phyloP scores from a whole-genome alignment of 495 filamentous ascomycete genomes.

The Aspergillus conjunctus region DNA sequence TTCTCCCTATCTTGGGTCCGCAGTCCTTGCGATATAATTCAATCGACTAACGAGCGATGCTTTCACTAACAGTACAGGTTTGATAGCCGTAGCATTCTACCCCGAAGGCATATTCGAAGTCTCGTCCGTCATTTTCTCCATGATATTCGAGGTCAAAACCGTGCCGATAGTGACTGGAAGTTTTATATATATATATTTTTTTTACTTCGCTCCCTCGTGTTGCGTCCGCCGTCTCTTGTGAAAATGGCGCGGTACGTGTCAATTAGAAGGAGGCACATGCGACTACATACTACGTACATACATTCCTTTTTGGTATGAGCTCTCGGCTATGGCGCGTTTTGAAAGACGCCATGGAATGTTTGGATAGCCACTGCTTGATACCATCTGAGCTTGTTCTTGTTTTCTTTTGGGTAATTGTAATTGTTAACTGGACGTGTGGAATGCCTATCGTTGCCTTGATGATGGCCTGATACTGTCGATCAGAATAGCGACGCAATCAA shows the following conservation, averaged over 20 bases:
- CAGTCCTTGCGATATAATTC: too few species aligned
- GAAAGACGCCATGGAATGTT: background rate
- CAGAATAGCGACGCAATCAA: background rate
- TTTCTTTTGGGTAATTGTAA: background rate
- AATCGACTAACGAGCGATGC: too few species aligned
- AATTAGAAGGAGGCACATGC: conserved; percentile 53
- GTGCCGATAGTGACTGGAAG: conserved; percentile 44
- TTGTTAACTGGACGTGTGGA: background rate
- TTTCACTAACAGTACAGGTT: too few species aligned
- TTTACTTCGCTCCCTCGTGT: conserved; percentile 49
- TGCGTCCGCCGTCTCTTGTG: conserved; percentile 43
- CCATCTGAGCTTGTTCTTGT: too few species aligned
- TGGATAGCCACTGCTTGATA: too few species aligned
- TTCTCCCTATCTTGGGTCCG: too few species aligned
- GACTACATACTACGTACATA: background rate
- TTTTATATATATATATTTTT: conserved; percentile 25
- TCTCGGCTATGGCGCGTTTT: background rate
- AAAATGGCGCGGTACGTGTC: conserved; percentile 52
- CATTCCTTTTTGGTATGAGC: too few species aligned
- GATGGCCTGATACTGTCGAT: background rate
- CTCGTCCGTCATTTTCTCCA: conserved; percentile 46
- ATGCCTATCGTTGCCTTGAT: background rate
- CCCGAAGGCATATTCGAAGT: conserved; percentile 50
- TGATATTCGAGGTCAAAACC: conserved; percentile 56
- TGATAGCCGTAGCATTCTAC: background rate